Conservation (phyloP, 2,329 filamentous ascomycete species). For the Diaporthe ampelina region DNA sequence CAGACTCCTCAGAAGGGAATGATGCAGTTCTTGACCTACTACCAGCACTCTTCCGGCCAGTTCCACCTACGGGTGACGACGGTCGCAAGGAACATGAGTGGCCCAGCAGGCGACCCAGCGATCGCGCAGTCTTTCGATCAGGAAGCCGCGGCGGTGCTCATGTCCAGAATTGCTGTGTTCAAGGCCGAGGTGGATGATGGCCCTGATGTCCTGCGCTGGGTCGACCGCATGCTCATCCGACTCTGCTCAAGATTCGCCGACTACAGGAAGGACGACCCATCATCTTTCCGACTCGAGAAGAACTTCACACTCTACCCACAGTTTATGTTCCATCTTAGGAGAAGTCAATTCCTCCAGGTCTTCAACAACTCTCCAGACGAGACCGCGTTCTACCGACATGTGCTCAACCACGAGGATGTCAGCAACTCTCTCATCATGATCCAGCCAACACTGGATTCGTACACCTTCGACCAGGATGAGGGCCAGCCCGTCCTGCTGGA, state of each 20-base stretch:
- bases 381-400: conserved; percentile 98
- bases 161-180: conserved; percentile 99
- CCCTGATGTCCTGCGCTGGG: conserved; percentile 97
- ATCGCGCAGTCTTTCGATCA: conserved; percentile 98
- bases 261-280: conserved; percentile 97
- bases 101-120: conserved; percentile 92
- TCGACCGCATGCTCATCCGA: conserved; percentile 97
- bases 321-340: conserved; percentile 99
- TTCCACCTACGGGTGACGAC: conserved; percentile 97
- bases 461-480: conserved; percentile 96
- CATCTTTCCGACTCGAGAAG: conserved; percentile 96
- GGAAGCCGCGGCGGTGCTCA: conserved; percentile 95
- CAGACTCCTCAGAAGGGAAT: conserved; percentile 92
- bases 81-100: conserved; percentile 89
- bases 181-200: conserved; percentile 99
- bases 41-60: conserved; percentile 96
- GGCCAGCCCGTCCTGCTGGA: conserved; percentile 94
- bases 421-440: conserved; percentile 99
- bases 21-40: conserved; percentile 99
- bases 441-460: conserved; percentile 96
- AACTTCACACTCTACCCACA: conserved; percentile 99
- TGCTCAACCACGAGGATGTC: conserved; percentile 97
- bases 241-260: conserved; percentile 97
- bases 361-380: conserved; percentile 99
- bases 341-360: conserved; percentile 97